Base-by-base conservation (phyloP, 139 green algal genomes). In the Chlorella vulgaris region DNA sequence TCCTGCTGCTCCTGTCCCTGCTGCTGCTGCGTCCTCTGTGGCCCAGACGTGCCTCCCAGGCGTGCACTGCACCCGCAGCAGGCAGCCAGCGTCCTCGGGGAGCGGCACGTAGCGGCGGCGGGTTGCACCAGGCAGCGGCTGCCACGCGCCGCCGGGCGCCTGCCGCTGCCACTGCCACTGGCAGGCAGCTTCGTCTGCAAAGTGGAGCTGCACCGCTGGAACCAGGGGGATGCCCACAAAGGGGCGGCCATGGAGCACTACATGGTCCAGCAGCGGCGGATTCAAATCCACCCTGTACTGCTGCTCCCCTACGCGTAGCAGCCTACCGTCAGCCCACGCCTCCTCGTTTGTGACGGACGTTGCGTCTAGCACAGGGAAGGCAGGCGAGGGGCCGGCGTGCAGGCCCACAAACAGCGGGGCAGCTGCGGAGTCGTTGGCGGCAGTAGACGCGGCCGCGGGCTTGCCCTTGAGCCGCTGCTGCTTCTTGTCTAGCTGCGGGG, bases 1-100 rank as follows among this genome's bases (percentile, higher is more conserved):
- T n/a, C n/a, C n/a, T n/a, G n/a, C n/a, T 36, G 36, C n/a, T 19
- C 40, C 29, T 2, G 3, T 21, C 29, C 33, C 43, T 21, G 2
- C n/a, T 28, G 53, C 73, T 68, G 51, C 33, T 18, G 50, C 19
- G n/a, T 28, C 35, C 22, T 35, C 4, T 1, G 80, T 39, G 8
- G 8, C 40, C n/a, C 40, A 24, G 22, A 18, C 47, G n/a, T n/a
- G 4, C 13, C 63, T 29, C 10, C 58, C 87, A 3, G 93, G 93
- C 0, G 81, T 92, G 81, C 91, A 95, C 55, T 87, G 76, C 24
- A 94, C 89, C 0, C 90, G 81, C 75, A 97, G 84, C 26, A 83
- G 31, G 76, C 77, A 88, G 18, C 90, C 92, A 24, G 88, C 69
- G 67, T 97, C 93, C 0, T 78, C 80, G 0, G 76, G 36, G 1